Percentiles rank a stretch among this genome's conserved stretches.
phyloP scores from a whole-genome alignment of 2,329 filamentous ascomycete species.

The Chaetothyriales sp. region DNA sequence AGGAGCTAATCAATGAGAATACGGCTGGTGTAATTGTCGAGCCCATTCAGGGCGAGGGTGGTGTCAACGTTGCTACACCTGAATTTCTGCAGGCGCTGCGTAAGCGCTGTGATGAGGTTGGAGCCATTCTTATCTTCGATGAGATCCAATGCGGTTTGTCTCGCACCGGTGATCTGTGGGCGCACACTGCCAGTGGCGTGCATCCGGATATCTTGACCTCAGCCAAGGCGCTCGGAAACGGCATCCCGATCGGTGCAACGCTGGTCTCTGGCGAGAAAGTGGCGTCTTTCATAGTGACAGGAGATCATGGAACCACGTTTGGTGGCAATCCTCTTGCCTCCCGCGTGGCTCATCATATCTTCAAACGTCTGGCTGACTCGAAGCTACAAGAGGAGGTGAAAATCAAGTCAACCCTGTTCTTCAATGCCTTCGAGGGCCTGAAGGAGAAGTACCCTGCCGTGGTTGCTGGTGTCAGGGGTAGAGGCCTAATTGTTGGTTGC shows the following conservation, averaged over 20 bases:
- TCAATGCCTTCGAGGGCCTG: conserved; percentile 41
- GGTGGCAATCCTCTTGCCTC: conserved; percentile 81
- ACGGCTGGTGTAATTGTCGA: conserved; percentile 94
- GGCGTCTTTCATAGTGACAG: conserved; percentile 51
- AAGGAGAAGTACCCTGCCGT: conserved; percentile 51
- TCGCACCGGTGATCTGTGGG: conserved; percentile 81
- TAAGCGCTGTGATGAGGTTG: conserved; percentile 67
- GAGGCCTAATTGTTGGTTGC: conserved; percentile 71
- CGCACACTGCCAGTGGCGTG: conserved; percentile 47
- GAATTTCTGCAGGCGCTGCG: conserved; percentile 78
- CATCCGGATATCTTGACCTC: conserved; percentile 91
- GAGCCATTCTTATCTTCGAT: conserved; percentile 81
- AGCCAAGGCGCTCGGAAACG: conserved; percentile 91
- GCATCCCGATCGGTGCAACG: conserved; percentile 83
- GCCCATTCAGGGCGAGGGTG: conserved; percentile 94
- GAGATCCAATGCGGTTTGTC: conserved; percentile 93
- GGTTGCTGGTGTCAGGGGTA: conserved; percentile 64
- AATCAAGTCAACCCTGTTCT: conserved; percentile 49
- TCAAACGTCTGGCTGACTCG: conserved; percentile 57
- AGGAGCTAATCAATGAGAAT: conserved; percentile 60
- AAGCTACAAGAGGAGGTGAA: conserved; percentile 55
- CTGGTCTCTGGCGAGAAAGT: conserved; percentile 49
- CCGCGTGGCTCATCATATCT: conserved; percentile 71
- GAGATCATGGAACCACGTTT: conserved; percentile 89
- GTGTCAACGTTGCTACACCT: conserved; percentile 66